Evolutionary conservation across 257 asterid genomes (phyloP).

Genomic region (Solanum ossicruentum): DNA sequence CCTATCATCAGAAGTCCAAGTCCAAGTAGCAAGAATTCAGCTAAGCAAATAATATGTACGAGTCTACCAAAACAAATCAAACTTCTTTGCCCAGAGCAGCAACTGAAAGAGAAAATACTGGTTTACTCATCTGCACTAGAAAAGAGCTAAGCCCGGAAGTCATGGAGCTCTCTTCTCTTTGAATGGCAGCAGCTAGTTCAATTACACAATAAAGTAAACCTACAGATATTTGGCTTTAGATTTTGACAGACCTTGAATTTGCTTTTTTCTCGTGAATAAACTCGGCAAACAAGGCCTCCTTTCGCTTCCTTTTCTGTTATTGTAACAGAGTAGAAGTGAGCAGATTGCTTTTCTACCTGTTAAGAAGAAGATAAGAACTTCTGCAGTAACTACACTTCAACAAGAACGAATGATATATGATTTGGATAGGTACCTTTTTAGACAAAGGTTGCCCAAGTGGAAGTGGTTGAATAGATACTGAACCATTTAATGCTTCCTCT

Average conservation of each 20-base stretch:
- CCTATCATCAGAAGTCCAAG: background rate
- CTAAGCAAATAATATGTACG: background rate
- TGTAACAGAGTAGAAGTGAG: conserved; percentile 87
- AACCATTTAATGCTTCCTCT: conserved; percentile 93
- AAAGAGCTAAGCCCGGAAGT: no score
- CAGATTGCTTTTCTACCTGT: conserved; percentile 96
- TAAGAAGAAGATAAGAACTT: conserved; percentile 10
- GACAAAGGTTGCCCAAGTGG: conserved; percentile 65
- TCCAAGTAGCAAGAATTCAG: background rate
- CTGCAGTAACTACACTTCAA: conserved; percentile 5
- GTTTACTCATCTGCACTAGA: no score
- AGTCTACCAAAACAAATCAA: no score
- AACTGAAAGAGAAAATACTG: no score
- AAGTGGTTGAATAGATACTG: conserved; percentile 53
- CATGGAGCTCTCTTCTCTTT: no score
- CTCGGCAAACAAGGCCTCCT: conserved; percentile 83
- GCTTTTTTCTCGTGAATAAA: conserved; percentile 73
- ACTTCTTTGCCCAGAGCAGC: no score
- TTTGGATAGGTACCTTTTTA: conserved; percentile 48
- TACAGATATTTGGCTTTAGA: background rate
- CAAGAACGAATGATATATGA: background rate
- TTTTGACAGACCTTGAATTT: conserved; percentile 64
- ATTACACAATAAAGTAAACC: background rate
- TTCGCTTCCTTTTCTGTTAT: conserved; percentile 80
- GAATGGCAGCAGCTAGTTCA: no score